Evolutionary conservation across 805 yeast species (phyloP).

Genomic region (Jamesozyma jinghongensis): DNA sequence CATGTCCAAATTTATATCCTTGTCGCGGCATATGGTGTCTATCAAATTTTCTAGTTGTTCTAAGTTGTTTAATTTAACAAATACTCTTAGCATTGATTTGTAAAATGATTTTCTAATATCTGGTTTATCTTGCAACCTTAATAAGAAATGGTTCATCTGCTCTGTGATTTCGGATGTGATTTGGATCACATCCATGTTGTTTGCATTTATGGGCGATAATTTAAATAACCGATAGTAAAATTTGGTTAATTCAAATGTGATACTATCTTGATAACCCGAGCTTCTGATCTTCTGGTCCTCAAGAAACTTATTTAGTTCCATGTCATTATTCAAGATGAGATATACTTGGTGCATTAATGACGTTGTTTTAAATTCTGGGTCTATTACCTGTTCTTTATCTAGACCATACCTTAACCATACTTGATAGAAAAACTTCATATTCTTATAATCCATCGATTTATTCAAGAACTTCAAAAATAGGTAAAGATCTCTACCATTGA

Average conservation of each 20-base stretch:
- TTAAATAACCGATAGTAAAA: slow-evolving; percentile 11
- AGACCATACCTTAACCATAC: slow-evolving; percentile 13
- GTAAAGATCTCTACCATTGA: slow-evolving; percentile 13
- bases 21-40: slow-evolving; percentile 9
- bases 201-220: neutral
- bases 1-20: slow-evolving; percentile 8
- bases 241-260: slow-evolving; percentile 11
- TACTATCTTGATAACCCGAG: slow-evolving; percentile 12
- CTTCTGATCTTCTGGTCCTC: slow-evolving; percentile 9
- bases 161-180: neutral
- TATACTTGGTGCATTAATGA: slow-evolving; percentile 18
- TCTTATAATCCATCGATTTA: slow-evolving; percentile 12
- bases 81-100: slow-evolving; percentile 10
- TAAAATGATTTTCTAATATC: slow-evolving; percentile 12
- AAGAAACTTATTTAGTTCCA: slow-evolving; percentile 10
- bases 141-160: slow-evolving; percentile 1
- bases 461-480: slow-evolving; percentile 14
- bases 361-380: neutral
- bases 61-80: slow-evolving; percentile 12
- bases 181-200: neutral
- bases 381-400: neutral
- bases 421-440: slow-evolving; percentile 16
- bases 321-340: slow-evolving; percentile 6
- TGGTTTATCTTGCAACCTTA: slow-evolving; percentile 1
- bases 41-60: slow-evolving; percentile 8